A percentile compares a stretch with the other conserved stretches of the same genome.
These are phyloP conservation scores for Plasmodium sp. DNA, from an alignment of 169 alveolate species.

Conservation along the genomic window DNA sequence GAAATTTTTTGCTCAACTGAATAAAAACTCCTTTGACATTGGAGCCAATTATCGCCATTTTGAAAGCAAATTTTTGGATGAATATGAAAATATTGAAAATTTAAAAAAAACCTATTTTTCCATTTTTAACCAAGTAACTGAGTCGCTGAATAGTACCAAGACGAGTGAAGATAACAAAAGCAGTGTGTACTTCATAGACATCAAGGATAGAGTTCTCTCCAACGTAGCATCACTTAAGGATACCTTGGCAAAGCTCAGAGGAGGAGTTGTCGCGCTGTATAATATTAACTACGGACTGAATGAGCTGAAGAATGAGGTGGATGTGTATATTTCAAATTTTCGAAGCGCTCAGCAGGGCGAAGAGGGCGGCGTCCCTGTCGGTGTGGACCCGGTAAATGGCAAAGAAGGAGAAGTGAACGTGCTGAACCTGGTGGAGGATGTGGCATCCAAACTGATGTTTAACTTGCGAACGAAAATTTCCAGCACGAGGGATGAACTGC, in stretches of 20 bases:
- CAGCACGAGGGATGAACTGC: conserved; percentile 4
- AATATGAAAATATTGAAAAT: conserved; percentile 1
- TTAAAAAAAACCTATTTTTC: background rate
- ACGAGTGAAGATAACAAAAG: background rate
- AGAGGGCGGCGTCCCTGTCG: background rate
- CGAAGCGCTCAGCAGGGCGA: background rate
- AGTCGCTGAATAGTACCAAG: background rate
- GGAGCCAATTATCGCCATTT: conserved; percentile 6
- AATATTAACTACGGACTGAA: background rate
- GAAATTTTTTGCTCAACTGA: background rate
- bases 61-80: background rate
- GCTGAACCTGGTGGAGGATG: background rate
- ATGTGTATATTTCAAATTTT: background rate
- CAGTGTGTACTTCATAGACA: background rate
- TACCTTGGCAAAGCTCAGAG: background rate
- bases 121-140: background rate
- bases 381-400: background rate
- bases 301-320: conserved; percentile 3
- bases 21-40: background rate
- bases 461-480: background rate
- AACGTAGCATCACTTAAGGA: background rate
- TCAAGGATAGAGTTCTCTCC: background rate
- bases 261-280: background rate
- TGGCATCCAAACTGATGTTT: background rate
- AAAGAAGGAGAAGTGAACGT: background rate